A percentile compares a stretch with the other conserved stretches of the same genome.
phyloP scores from a whole-genome alignment of 495 filamentous ascomycete genomes.

The Xylaria intraflava region DNA sequence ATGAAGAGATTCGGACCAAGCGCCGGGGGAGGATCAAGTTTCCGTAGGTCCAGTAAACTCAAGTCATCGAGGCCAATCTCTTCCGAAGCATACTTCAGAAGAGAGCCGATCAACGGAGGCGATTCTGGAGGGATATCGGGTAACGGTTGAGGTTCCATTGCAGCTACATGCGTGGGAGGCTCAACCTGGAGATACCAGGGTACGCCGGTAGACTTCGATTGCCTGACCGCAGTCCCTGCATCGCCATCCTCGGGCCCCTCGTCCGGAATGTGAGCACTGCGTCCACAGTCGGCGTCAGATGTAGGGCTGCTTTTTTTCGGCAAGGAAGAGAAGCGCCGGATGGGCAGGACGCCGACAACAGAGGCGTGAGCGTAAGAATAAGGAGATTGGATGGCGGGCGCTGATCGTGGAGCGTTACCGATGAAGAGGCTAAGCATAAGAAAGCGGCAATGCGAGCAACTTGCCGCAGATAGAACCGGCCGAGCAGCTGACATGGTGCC shows the following conservation, averaged over 20 bases:
- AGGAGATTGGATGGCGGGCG: conserved; percentile 4
- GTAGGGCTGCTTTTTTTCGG: conserved; percentile 4
- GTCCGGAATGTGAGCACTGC: not conserved
- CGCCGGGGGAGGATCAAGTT: conserved; percentile 76
- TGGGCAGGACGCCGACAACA: not conserved
- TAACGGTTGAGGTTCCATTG: conserved; percentile 57
- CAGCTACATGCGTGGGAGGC: conserved; percentile 40
- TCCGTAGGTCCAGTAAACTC: conserved; percentile 70
- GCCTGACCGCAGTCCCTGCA: not conserved
- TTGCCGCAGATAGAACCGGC: conserved; percentile 13
- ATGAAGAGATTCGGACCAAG: conserved; percentile 84
- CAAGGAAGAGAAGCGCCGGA: conserved; percentile 19
- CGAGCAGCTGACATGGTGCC: not conserved
- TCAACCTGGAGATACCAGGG: conserved; percentile 91
- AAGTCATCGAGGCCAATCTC: conserved; percentile 79
- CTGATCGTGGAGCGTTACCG: conserved; percentile 7
- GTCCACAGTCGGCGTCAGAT: not conserved
- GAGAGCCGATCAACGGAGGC: conserved; percentile 61
- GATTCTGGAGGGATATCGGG: conserved; percentile 69
- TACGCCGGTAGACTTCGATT: conserved; percentile 4
- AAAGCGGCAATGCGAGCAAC: conserved; percentile 26
- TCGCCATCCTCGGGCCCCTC: not conserved
- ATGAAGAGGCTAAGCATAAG: conserved; percentile 21
- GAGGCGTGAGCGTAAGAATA: conserved; percentile 5
- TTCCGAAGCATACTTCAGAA: conserved; percentile 72